phyloP scores from a whole-genome alignment of 2,329 filamentous ascomycete species.

The Xylaria sp. region DNA sequence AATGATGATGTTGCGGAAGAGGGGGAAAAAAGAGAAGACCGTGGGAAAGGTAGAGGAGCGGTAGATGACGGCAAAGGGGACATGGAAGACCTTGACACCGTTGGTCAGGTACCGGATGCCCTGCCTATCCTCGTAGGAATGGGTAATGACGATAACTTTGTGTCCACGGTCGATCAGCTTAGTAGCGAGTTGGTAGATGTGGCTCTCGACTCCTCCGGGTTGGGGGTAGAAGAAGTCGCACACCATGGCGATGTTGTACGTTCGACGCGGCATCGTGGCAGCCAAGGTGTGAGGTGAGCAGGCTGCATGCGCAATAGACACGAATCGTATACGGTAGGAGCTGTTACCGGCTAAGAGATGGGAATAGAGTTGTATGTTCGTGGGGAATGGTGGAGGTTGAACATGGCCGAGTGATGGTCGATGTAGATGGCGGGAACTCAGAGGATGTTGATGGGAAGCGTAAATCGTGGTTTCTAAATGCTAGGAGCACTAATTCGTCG shows the following conservation, averaged over 20 bases:
- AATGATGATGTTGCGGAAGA: conserved; percentile 96
- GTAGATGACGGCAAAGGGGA: conserved; percentile 96
- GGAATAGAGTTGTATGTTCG: background rate
- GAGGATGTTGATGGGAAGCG: background rate
- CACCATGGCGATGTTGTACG: conserved; percentile 86
- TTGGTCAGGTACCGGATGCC: conserved; percentile 97
- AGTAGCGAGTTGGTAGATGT: conserved; percentile 96
- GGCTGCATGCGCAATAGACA: too few species aligned
- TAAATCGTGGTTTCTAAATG: background rate
- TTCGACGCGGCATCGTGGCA: conserved; percentile 62
- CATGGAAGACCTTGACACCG: conserved; percentile 96
- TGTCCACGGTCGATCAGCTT: conserved; percentile 98
- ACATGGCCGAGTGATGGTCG: background rate
- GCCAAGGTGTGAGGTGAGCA: conserved; percentile 21
- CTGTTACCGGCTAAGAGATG: background rate
- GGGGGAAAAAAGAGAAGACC: conserved; percentile 97
- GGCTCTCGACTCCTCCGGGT: conserved; percentile 94
- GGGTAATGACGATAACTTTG: conserved; percentile 97
- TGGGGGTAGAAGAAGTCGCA: conserved; percentile 99
- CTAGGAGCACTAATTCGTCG: background rate
- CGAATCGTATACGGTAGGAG: background rate
- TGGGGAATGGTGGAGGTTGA: background rate
- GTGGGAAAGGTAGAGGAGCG: conserved; percentile 93
- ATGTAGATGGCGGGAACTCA: background rate
- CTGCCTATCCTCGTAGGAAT: conserved; percentile 89